Evolutionary conservation across 495 filamentous ascomycete species (phyloP), one percentile per base, ranked within the genome.

Genomic region (Aspergillus bertholletiae): DNA sequence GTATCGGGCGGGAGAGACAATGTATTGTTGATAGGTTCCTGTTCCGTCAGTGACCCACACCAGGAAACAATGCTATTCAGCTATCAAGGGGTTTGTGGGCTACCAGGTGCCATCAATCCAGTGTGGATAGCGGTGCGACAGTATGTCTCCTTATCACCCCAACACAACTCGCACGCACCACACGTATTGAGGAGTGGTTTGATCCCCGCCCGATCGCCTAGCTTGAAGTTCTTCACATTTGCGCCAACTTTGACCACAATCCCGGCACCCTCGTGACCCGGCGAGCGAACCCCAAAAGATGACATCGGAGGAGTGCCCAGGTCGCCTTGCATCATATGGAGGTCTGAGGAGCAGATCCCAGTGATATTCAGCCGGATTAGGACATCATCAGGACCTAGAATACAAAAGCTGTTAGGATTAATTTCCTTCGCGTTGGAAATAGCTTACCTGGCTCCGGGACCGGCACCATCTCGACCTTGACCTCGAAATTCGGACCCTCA

Each of bases 1-100:
- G 56, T 87, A 84, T 46, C 78, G 79, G 0, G 83, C 83, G 7
- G 83, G 80, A 0, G 77, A 78, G 18, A 85, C 63, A n/a, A 82
- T 77, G 53, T 87, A 89, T 64, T 88, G 81, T 65, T 86, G 84
- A 61, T 88, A 89, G 0, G 84, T 88, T 0, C 84, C 84, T 65
- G 32, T 43, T 52, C 41, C 45, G 46, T 34, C 26, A 35, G 6
- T 24, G 1, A 9, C 15, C 18, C 30, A 28, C 7, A 7, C 20
- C 3, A 26, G 21, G 30, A 0, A 13, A 21, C 28, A n/a, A 27
- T 11, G 6, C 9, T 46, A 41, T 61, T 40, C 39, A 75, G n/a
- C n/a, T n/a, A n/a, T n/a, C n/a, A n/a, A n/a, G n/a, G n/a, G n/a
- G n/a, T n/a, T n/a, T n/a, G n/a, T n/a, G n/a, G n/a, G n/a, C n/a